Evolutionary conservation across 2,329 filamentous ascomycete species (phyloP), one percentile per base, ranked within the genome.

Genomic region (Hirsutella minnesotensis): DNA sequence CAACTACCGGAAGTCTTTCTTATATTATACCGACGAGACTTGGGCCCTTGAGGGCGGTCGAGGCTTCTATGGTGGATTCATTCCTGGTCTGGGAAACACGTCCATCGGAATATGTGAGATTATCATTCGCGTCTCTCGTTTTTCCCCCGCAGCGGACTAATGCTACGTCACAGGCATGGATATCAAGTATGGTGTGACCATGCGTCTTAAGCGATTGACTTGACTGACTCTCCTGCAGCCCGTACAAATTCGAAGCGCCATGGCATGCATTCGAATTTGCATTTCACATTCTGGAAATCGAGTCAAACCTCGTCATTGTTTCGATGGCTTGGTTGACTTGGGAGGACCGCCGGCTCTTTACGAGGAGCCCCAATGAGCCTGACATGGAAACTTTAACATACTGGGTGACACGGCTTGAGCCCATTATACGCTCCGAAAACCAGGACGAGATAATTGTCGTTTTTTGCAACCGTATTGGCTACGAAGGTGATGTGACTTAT

Each of bases 311-410:
- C 0, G 77, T 86, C 2, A 75, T 88, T 29, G 51, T 90, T 0
- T 77, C 75, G 3, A 89, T 89, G 85, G 83, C 86, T 0, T 90
- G 84, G 85, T 66, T 85, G 29, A 86, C 83, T 2, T 66, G 58
- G 43, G 77, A 68, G 47, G 71, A 67, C 52, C 68, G 60, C 1
- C 66, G 53, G 16, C 45, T 46, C 8, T 78, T 66, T 55, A 76
- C 53, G 45, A 67, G 51, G 22, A 64, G 49, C 49, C 75, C 74
- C 0, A 56, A 69, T 1, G 73, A 79, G 40, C 82, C 83, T 0
- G 84, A 89, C 49, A 71, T 84, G 62, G 77, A 85, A 20, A 87
- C 83, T 0, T 56, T 90, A 8, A 73, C 75, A 0, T 90, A 90
- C 52, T 90, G 85, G 86, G 66, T 86, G 0, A 72, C 77, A 16